Percentiles rank a stretch among this genome's conserved stretches.
Evolutionary conservation across 2,329 filamentous ascomycete species (phyloP).

Genomic region (Apiospora malaysiana): DNA sequence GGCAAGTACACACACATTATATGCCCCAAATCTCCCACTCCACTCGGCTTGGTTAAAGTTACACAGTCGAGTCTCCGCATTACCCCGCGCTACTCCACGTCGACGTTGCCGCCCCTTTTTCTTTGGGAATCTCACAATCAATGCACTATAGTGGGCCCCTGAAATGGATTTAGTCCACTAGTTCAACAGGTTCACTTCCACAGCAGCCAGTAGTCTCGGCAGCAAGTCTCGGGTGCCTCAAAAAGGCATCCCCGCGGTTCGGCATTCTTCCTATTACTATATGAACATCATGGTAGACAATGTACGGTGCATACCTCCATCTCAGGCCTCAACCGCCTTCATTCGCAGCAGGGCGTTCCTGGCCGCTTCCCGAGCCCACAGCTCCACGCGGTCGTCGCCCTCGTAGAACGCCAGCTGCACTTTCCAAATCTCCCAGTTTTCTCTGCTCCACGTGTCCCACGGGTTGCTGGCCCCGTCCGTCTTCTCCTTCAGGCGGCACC

Average conservation of each 20-base stretch:
- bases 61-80: not conserved
- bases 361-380: not conserved
- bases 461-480: constrained; percentile 24
- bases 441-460: constrained; percentile 27
- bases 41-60: not conserved
- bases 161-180: not conserved
- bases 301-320: too few species aligned
- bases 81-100: not conserved
- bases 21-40: too few species aligned
- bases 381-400: not conserved
- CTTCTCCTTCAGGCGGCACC: constrained; percentile 24
- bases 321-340: not conserved
- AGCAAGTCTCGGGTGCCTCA: not conserved
- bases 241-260: not conserved
- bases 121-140: not conserved
- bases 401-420: constrained; percentile 21
- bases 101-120: not conserved
- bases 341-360: not conserved
- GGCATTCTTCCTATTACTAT: not conserved
- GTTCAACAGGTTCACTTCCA: not conserved
- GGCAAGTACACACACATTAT: too few species aligned
- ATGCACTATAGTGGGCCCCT: not conserved
- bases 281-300: too few species aligned
- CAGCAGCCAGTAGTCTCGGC: not conserved
- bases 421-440: constrained; percentile 28